These are phyloP conservation scores for Fusarium sp. DNA, from an alignment of 2,329 filamentous ascomycete genomes.

Conservation along the genomic window DNA sequence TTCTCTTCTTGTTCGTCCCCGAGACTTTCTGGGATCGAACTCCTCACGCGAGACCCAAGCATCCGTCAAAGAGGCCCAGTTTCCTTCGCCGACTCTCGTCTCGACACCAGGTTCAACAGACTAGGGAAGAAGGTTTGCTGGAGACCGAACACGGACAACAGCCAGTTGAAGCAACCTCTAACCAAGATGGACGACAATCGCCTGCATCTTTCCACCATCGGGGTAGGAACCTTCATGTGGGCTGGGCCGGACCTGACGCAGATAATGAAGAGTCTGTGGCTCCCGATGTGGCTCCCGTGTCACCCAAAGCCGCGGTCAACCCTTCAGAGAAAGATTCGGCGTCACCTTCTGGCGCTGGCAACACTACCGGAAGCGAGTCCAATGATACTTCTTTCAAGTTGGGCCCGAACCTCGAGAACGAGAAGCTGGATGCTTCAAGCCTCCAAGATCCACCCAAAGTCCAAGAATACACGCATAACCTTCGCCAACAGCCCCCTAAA, in stretches of 20 bases:
- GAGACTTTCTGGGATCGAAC: conserved; percentile 96
- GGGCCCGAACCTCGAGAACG: conserved; percentile 54
- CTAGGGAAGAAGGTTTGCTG: conserved; percentile 2
- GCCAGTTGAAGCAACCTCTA: conserved; percentile 65
- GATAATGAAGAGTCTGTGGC: conserved; percentile 7
- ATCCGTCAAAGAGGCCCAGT: conserved; percentile 54
- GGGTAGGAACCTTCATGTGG: conserved; percentile 62
- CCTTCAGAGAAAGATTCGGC: neutral
- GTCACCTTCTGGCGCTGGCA: conserved; percentile 7
- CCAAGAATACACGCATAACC: conserved; percentile 74
- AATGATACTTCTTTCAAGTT: conserved; percentile 41
- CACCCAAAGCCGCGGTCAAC: conserved; percentile 6
- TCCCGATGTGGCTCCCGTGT: neutral
- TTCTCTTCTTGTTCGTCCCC: conserved; percentile 91
- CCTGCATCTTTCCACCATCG: conserved; percentile 30
- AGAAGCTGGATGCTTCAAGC: conserved; percentile 55
- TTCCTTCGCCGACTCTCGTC: conserved; percentile 63
- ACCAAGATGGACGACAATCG: conserved; percentile 15
- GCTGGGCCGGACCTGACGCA: conserved; percentile 57
- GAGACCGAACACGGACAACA: conserved; percentile 49
- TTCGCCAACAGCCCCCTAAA: conserved; percentile 73
- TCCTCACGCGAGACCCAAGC: conserved; percentile 58
- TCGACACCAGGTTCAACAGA: conserved; percentile 44
- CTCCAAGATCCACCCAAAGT: conserved; percentile 50
- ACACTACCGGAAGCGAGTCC: conserved; percentile 35